A percentile compares a stretch with the other conserved stretches of the same genome.
Evolutionary conservation across 1,139 yeast species (phyloP).

Genomic region (Sugiyamaella paludigena): DNA sequence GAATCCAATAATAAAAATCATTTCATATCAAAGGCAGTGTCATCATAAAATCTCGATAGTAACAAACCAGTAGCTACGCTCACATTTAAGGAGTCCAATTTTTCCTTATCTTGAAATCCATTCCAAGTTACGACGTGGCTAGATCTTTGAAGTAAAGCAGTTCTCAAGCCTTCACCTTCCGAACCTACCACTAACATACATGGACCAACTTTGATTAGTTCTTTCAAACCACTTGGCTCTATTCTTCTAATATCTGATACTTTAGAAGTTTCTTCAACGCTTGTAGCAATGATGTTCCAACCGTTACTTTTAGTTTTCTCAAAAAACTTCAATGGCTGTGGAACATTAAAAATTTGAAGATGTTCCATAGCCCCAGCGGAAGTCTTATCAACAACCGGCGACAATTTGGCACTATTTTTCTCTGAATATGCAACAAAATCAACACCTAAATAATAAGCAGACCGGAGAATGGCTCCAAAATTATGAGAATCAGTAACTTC

Average conservation of each 20-base stretch:
- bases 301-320: conserved; percentile 54
- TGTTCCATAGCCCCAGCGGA: conserved; percentile 88
- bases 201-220: conserved; percentile 51
- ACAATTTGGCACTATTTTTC: conserved; percentile 67
- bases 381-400: conserved; percentile 77
- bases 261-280: conserved; percentile 36
- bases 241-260: conserved; percentile 34
- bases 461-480: conserved; percentile 79
- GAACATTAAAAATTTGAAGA: conserved; percentile 57
- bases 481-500: conserved; percentile 89
- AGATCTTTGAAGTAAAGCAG: conserved; percentile 58
- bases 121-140: conserved; percentile 60
- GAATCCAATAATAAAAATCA: too few species aligned
- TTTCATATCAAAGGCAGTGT: conserved; percentile 21
- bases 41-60: conserved; percentile 44
- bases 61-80: conserved; percentile 83
- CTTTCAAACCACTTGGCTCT: conserved; percentile 45
- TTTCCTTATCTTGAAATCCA: conserved; percentile 27
- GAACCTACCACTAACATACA: conserved; percentile 75
- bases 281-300: conserved; percentile 75
- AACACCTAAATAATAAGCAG: conserved; percentile 81
- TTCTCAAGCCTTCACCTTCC: conserved; percentile 80
- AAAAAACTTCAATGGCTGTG: conserved; percentile 61
- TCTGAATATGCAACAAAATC: conserved; percentile 75
- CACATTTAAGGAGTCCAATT: conserved; percentile 81